Evolutionary conservation across 805 yeast species (phyloP).

Genomic region (Vanderwaltozyma yarrowii): DNA sequence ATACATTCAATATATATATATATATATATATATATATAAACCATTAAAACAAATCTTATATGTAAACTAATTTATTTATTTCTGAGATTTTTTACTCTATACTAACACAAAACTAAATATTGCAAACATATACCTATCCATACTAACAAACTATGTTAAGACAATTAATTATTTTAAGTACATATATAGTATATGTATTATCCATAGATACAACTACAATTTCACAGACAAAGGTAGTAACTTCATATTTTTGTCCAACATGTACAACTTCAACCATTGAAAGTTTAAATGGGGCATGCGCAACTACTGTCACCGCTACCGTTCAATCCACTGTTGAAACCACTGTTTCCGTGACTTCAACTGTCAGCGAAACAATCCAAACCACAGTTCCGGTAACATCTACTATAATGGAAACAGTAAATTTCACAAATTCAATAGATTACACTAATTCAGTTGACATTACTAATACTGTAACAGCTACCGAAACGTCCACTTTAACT

Average conservation of each 20-base stretch:
- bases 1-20: not conserved
- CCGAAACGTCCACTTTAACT: not conserved
- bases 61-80: not conserved
- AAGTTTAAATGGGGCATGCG: not conserved
- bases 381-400: not conserved
- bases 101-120: too few species aligned
- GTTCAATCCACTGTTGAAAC: too few species aligned
- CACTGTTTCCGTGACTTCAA: too few species aligned
- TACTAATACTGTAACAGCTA: not conserved
- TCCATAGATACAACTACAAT: conserved; percentile 1
- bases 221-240: not conserved
- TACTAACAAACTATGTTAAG: too few species aligned
- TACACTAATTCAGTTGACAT: not conserved
- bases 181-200: not conserved
- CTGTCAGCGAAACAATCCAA: not conserved
- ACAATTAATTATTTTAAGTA: not conserved
- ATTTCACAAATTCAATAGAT: not conserved
- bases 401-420: too few species aligned
- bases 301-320: conserved; percentile 1
- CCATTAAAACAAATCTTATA: not conserved
- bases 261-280: conserved; percentile 1
- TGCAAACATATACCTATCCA: too few species aligned
- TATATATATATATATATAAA: not conserved
- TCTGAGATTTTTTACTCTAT: too few species aligned
- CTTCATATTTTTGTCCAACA: conserved; percentile 1